A percentile compares a stretch with the other conserved stretches of the same genome.
Conservation (phyloP, 768 basidiomycete species). For the Rhizopogon rudus region DNA sequence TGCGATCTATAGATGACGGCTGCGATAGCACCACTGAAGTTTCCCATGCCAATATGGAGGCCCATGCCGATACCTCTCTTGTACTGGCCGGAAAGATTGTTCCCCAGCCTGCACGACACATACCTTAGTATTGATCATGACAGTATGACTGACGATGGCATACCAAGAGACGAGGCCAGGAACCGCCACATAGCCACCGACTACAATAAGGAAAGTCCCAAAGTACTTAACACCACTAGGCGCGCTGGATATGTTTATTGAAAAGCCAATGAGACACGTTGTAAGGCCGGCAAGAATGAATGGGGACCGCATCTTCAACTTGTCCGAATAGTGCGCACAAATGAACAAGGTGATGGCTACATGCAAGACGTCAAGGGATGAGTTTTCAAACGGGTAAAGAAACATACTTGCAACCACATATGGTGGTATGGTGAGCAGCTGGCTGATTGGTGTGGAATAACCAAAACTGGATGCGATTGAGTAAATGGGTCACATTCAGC, state of each 20-base stretch:
- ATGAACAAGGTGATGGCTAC: constrained; percentile 47
- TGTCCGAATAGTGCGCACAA: constrained; percentile 56
- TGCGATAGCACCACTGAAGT: constrained; percentile 58
- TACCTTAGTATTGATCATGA: background rate
- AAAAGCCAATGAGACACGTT: constrained; percentile 50
- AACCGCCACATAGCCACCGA: constrained; percentile 52
- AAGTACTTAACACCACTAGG: constrained; percentile 58
- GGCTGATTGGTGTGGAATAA: constrained; percentile 45
- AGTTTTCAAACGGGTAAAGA: background rate
- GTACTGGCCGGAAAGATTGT: constrained; percentile 7
- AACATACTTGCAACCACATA: constrained; percentile 57
- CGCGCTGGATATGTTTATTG: constrained; percentile 53
- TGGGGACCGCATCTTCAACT: constrained; percentile 45
- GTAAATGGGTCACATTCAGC: background rate
- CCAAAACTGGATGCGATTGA: constrained; percentile 44
- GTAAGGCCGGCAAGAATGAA: constrained; percentile 48
- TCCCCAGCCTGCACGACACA: background rate
- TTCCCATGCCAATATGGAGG: constrained; percentile 34
- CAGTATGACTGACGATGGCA: background rate
- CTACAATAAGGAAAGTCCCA: constrained; percentile 60
- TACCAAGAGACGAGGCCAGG: constrained; percentile 59
- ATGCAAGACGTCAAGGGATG: background rate
- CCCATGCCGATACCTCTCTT: constrained; percentile 7
- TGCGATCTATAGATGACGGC: constrained; percentile 55
- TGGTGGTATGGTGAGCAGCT: constrained; percentile 64